Evolutionary conservation across 1,284 basidiomycete species (phyloP).

Genomic region (Apiotrichum veenhuisii): DNA sequence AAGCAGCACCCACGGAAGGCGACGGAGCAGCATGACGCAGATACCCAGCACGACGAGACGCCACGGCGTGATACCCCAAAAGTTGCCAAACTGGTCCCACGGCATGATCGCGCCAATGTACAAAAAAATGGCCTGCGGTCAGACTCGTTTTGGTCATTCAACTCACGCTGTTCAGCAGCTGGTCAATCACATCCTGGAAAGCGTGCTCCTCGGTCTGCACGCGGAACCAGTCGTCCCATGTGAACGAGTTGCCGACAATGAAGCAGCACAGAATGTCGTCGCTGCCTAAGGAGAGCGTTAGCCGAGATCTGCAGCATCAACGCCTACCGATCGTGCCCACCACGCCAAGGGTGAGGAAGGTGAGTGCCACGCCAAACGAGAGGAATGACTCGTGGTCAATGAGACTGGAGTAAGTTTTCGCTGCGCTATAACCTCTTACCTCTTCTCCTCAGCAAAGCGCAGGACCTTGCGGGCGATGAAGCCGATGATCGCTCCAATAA

Average conservation of each 20-base stretch:
- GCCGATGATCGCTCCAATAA: slow-evolving; percentile 76
- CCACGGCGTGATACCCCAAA: slow-evolving; percentile 65
- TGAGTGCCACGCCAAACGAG: slow-evolving; percentile 46
- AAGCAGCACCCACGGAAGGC: slow-evolving; percentile 72
- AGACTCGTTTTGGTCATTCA: not conserved
- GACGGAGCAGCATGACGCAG: slow-evolving; percentile 67
- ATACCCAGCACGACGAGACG: slow-evolving; percentile 75
- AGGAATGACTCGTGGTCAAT: slow-evolving; percentile 50
- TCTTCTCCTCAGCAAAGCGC: slow-evolving; percentile 33
- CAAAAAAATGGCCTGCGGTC: slow-evolving; percentile 59
- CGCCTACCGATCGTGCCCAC: slow-evolving; percentile 82
- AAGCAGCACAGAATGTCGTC: slow-evolving; percentile 72
- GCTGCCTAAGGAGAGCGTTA: no score
- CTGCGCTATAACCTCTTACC: slow-evolving; percentile 67
- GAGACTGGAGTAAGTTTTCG: slow-evolving; percentile 55
- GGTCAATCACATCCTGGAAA: slow-evolving; percentile 58
- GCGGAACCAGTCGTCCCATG: slow-evolving; percentile 53
- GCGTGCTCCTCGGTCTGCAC: slow-evolving; percentile 54
- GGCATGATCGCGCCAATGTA: slow-evolving; percentile 93
- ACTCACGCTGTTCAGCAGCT: slow-evolving; percentile 50
- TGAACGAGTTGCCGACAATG: slow-evolving; percentile 45
- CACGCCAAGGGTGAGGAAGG: slow-evolving; percentile 71
- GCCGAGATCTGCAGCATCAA: no score
- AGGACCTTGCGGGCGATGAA: slow-evolving; percentile 51
- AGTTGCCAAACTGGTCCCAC: slow-evolving; percentile 51